A percentile compares a stretch with the other conserved stretches of the same genome.
Evolutionary conservation across 192 early-diverging fungal species (phyloP).

Genomic region (Chytriomyces confervae): DNA sequence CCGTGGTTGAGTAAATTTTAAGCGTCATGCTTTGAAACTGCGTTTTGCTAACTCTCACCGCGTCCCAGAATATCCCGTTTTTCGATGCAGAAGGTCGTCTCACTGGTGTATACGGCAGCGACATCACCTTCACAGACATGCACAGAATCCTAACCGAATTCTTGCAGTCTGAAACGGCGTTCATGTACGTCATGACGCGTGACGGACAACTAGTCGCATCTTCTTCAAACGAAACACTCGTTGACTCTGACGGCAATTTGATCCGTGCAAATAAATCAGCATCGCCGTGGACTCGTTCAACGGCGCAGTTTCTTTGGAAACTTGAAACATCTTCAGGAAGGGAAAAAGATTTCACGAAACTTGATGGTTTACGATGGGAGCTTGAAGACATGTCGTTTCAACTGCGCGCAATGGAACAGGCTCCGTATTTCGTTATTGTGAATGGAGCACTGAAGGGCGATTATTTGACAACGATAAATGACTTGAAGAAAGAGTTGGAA

Average conservation of each 20-base stretch:
- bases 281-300: too few species aligned
- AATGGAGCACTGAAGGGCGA: constrained; percentile 4
- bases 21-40: neutral
- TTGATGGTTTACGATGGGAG: neutral
- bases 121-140: neutral
- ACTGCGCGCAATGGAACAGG: neutral
- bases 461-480: neutral
- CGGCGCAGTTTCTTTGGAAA: too few species aligned
- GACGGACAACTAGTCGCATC: neutral
- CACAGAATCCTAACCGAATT: neutral
- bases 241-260: neutral
- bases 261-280: neutral
- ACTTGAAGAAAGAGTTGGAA: neutral
- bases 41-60: neutral
- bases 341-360: too few species aligned
- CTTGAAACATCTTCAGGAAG: too few species aligned
- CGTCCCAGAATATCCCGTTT: neutral
- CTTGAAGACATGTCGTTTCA: neutral
- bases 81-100: neutral
- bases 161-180: neutral
- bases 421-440: neutral
- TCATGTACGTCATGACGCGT: neutral
- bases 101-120: neutral
- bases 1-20: too few species aligned
- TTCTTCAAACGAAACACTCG: neutral